Evolutionary conservation across 306 rosid species (phyloP), one percentile per base, ranked within the genome.

Genomic region (Astragalus glycyphyllos): DNA sequence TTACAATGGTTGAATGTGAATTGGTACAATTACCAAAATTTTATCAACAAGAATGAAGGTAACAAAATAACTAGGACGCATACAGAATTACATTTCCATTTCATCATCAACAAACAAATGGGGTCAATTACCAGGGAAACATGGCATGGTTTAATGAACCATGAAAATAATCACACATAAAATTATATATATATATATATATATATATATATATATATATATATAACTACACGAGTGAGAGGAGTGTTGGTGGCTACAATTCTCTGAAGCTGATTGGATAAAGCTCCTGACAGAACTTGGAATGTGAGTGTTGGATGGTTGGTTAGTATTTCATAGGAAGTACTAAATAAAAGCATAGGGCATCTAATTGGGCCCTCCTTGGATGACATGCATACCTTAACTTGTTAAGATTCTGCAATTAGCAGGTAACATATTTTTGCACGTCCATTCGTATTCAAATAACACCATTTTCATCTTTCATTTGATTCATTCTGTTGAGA

Each of bases 401-500:
- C 50, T 5, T 46, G 56, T 5, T 61, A 65, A 75, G 72, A 65
- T 70, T 63, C 17, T 46, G 66, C 76, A 71, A 20, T 49, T 13
- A 46, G 69, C 77, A 74, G 40, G 37, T 23, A 58, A 62, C 72
- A 3, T 17, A 51, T 70, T 58, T 71, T 76, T 48, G 77, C 71
- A 73, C 16, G 44, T 71, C 72, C 59, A 63, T 42, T 69, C 46
- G 59, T 56, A 42, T 65, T 58, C 74, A 75, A 32, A 51, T 61
- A 51, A 57, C 40, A 47, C 56, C 50, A 41, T 77, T 72, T 60
- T 86, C 84, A 84, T 60, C 75, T 81, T 61, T 82, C 90, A 66
- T 66, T 76, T 61, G 87, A 85, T 79, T 84, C 90, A 29, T 81
- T 79, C 71, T 86, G 82, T 4, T 45, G 79, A 58, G 82, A 76